Evolutionary conservation across 306 rosid species (phyloP).

Genomic region (Pueraria montana): DNA sequence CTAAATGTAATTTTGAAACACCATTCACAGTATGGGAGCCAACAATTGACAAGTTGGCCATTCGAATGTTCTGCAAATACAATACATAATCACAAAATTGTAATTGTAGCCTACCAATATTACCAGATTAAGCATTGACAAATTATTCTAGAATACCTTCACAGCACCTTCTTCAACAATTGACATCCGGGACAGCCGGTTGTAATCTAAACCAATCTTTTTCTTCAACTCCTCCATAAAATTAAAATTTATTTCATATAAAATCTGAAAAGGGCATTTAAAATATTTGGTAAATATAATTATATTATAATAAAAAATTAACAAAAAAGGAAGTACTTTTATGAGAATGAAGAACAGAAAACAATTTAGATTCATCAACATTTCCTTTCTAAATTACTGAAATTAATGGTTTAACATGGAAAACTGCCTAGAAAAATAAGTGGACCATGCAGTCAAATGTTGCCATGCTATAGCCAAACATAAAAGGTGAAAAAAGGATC

Average conservation of each 20-base stretch:
- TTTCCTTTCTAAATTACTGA: conserved; percentile 25
- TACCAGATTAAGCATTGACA: conserved; percentile 34
- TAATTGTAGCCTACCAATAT: conserved; percentile 20
- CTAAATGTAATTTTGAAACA: conserved; percentile 74
- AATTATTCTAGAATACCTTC: conserved; percentile 60
- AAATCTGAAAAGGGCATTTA: conserved; percentile 60
- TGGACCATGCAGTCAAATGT: conserved; percentile 37
- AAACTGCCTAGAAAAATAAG: conserved; percentile 32
- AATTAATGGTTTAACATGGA: conserved; percentile 19
- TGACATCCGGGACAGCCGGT: conserved; percentile 73
- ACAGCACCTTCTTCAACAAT: conserved; percentile 77
- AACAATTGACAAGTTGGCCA: conserved; percentile 75
- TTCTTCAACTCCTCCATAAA: conserved; percentile 78
- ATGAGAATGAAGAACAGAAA: conserved; percentile 25
- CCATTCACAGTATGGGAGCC: conserved; percentile 77
- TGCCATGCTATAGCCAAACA: conserved; percentile 32
- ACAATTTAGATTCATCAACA: conserved; percentile 7
- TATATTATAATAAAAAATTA: neutral
- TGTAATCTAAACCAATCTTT: conserved; percentile 77
- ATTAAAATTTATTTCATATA: conserved; percentile 65
- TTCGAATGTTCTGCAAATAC: conserved; percentile 69
- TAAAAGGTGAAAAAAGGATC: conserved; percentile 30
- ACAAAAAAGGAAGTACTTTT: conserved; percentile 17
- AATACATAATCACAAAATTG: conserved; percentile 39
- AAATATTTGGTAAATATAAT: conserved; percentile 42